Conservation (phyloP, 257 asterid genomes). For the Coffea canephora region DNA sequence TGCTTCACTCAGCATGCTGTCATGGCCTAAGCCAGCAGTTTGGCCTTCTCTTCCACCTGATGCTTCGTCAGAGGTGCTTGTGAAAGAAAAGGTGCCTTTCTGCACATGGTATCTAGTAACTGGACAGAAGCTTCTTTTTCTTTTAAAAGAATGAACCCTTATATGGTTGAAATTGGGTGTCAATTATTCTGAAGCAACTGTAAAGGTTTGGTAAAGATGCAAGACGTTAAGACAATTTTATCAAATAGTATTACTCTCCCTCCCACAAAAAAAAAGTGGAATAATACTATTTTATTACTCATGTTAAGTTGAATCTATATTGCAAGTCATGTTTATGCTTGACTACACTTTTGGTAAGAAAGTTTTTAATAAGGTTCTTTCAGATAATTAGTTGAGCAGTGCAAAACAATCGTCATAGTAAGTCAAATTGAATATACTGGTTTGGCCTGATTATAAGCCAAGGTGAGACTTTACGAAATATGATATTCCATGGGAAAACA, state of each 20-base stretch:
- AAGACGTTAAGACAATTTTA: neutral
- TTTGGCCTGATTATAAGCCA: neutral
- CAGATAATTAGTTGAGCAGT: neutral
- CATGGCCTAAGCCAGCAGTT: conserved; percentile 97
- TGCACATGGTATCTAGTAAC: conserved; percentile 22
- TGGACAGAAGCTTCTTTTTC: neutral
- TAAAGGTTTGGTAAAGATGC: neutral
- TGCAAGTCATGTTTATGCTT: too few relatives aligned
- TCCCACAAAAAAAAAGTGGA: too few relatives aligned
- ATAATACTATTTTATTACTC: too few relatives aligned
- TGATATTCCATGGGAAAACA: neutral
- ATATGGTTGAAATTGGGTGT: neutral
- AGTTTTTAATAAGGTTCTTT: neutral
- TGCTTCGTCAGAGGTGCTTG: conserved; percentile 82
- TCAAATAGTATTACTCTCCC: neutral
- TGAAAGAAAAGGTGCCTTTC: conserved; percentile 83
- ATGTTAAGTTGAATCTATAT: too few relatives aligned
- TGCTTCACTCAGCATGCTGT: conserved; percentile 96
- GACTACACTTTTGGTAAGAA: too few relatives aligned
- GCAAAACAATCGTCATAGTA: neutral
- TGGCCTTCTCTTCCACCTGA: conserved; percentile 96
- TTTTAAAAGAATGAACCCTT: conserved; percentile 11
- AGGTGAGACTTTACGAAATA: neutral
- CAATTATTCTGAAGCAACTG: neutral
- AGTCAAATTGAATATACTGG: neutral